Percentiles rank a stretch among this genome's conserved stretches.
phyloP scores from a whole-genome alignment of 139 green algal genomes.

The Volvox africanus region DNA sequence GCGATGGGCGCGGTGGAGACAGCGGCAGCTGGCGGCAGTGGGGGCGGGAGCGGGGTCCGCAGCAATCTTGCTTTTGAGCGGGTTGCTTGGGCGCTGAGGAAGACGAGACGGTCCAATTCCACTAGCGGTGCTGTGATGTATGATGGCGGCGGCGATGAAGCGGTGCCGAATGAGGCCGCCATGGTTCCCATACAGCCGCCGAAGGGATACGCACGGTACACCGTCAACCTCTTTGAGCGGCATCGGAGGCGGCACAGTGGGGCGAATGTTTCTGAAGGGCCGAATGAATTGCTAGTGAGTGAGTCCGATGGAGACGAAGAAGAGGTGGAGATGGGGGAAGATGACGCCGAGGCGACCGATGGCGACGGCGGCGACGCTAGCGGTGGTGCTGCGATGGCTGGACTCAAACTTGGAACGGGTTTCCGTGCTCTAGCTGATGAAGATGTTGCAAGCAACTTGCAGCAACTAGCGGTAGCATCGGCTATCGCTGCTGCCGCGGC shows the following conservation, averaged over 20 bases:
- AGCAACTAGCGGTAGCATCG: background rate
- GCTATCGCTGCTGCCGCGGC: background rate
- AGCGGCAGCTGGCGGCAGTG: background rate
- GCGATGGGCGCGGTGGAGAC: background rate
- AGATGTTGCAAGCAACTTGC: background rate
- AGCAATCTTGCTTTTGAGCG: background rate
- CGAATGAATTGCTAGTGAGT: background rate
- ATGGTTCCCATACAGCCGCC: background rate
- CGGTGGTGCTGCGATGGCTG: background rate
- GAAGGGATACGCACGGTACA: background rate
- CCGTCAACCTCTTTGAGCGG: constrained; percentile 16
- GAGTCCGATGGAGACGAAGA: background rate
- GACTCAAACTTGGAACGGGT: background rate
- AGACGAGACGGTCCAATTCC: background rate
- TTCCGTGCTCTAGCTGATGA: constrained; percentile 17
- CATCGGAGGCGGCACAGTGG: background rate
- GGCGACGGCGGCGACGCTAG: background rate
- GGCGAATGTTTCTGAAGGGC: background rate
- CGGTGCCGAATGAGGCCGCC: background rate
- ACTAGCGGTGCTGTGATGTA: constrained; percentile 11
- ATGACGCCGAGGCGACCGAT: background rate
- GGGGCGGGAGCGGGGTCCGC: background rate
- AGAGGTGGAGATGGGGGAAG: background rate
- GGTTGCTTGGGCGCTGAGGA: background rate
- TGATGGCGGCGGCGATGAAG: constrained; percentile 30